Evolutionary conservation across 192 early-diverging fungal species (phyloP).

Genomic region (Pilaira anomala): DNA sequence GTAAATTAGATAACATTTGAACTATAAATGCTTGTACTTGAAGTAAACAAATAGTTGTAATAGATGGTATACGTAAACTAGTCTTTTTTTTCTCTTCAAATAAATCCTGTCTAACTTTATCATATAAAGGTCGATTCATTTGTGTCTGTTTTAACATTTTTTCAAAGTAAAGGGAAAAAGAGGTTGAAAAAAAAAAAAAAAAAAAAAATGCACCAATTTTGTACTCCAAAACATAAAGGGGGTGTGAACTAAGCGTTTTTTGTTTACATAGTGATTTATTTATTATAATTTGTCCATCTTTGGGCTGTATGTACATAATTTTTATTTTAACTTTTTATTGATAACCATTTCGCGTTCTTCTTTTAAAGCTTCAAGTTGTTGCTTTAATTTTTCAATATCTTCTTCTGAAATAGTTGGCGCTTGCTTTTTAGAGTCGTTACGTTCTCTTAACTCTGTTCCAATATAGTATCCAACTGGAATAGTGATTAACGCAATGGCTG

Average conservation of each 20-base stretch:
- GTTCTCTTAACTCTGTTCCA: not conserved
- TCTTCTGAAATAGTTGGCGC: not conserved
- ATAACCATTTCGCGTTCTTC: not conserved
- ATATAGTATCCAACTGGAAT: not conserved
- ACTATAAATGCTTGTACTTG: conserved; percentile 5
- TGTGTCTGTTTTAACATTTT: not conserved
- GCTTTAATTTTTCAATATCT: not conserved
- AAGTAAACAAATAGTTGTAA: conserved; percentile 9
- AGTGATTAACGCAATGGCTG: not conserved
- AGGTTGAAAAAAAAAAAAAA: not conserved
- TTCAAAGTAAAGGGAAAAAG: not conserved
- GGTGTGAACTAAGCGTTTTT: too few relatives aligned
- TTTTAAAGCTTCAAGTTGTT: not conserved
- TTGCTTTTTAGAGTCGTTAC: not conserved
- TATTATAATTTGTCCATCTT: too few relatives aligned
- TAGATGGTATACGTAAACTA: not conserved
- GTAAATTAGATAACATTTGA: not conserved
- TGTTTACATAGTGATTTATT: too few relatives aligned
- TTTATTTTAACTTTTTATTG: not conserved
- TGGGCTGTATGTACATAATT: too few relatives aligned
- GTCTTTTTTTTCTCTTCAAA: not conserved
- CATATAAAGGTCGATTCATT: not conserved
- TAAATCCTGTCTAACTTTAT: not conserved
- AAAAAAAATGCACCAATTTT: not conserved
- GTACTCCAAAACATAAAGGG: too few relatives aligned